phyloP scores from a whole-genome alignment of 805 yeast species.

The Candida insectorum region DNA sequence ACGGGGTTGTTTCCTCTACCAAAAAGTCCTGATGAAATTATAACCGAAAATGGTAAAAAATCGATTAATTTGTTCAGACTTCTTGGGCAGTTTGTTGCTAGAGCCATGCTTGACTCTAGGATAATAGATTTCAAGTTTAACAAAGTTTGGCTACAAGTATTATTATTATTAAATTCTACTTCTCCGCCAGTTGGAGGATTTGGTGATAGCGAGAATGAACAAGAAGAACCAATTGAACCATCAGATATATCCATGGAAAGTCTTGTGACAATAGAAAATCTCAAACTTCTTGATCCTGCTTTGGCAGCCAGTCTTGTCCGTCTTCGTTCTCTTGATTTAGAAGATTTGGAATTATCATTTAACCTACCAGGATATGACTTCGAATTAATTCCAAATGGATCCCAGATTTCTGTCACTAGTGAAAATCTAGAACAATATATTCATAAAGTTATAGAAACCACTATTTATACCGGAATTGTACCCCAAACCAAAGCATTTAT shows the following conservation, averaged over 20 bases:
- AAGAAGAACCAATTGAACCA: constrained; percentile 39
- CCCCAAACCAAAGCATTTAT: constrained; percentile 67
- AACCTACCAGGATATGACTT: constrained; percentile 73
- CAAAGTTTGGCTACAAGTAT: constrained; percentile 62
- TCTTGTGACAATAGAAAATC: constrained; percentile 36
- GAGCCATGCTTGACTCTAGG: constrained; percentile 84
- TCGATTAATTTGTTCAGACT: constrained; percentile 54
- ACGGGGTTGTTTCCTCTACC: constrained; percentile 79
- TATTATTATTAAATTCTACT: constrained; percentile 33
- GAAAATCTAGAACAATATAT: constrained; percentile 60
- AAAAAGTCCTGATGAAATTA: constrained; percentile 22
- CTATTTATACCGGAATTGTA: constrained; percentile 60
- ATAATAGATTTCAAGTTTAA: constrained; percentile 80
- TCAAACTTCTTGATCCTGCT: constrained; percentile 12
- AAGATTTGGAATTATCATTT: constrained; percentile 59
- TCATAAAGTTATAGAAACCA: constrained; percentile 51
- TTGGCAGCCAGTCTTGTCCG: constrained; percentile 11
- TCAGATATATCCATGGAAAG: constrained; percentile 54
- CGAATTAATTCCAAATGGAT: constrained; percentile 59
- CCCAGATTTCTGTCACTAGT: constrained; percentile 42
- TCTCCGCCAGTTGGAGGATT: constrained; percentile 5
- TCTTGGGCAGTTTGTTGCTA: constrained; percentile 80
- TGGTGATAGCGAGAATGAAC: constrained; percentile 12
- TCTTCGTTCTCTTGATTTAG: constrained; percentile 22
- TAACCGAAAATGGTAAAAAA: constrained; percentile 35